A percentile compares a stretch with the other conserved stretches of the same genome.
Conservation (phyloP, 2,329 filamentous ascomycete genomes). For the Alternaria alternata region DNA sequence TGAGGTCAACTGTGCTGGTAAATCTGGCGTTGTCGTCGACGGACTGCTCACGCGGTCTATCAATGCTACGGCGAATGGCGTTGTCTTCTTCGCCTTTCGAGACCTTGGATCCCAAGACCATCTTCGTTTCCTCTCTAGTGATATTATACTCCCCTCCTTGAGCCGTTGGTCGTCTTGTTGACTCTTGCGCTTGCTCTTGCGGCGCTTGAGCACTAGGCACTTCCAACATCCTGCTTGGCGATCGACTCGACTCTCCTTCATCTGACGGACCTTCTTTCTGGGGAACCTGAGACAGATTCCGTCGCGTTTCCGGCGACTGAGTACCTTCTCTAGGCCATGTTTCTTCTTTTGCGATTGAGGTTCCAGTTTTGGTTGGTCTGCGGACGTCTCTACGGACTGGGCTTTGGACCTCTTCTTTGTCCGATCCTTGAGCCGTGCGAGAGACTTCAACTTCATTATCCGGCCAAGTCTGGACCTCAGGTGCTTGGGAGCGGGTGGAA, state of each 20-base stretch:
- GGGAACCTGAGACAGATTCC: background rate
- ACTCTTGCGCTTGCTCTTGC: conserved; percentile 14
- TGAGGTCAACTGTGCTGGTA: background rate
- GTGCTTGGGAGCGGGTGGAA: background rate
- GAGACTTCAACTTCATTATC: background rate
- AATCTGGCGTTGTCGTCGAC: background rate
- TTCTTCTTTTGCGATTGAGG: background rate
- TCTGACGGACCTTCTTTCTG: conserved; percentile 11
- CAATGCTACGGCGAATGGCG: background rate
- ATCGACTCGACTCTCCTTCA: background rate
- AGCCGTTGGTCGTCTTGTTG: conserved; percentile 9
- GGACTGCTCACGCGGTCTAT: background rate
- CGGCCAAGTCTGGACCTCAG: background rate
- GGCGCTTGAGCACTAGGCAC: conserved; percentile 11
- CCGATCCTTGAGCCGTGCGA: background rate
- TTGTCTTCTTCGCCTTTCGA: background rate
- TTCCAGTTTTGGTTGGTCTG: background rate
- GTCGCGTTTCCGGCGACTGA: background rate
- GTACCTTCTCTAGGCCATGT: background rate
- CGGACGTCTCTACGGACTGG: background rate
- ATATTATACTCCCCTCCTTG: background rate
- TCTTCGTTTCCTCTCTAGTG: background rate
- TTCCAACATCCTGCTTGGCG: conserved; percentile 7
- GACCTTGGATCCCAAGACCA: background rate
- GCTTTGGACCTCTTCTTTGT: background rate